Evolutionary conservation across 1,284 basidiomycete species (phyloP).

Genomic region (Cryptococcus hybrid): DNA sequence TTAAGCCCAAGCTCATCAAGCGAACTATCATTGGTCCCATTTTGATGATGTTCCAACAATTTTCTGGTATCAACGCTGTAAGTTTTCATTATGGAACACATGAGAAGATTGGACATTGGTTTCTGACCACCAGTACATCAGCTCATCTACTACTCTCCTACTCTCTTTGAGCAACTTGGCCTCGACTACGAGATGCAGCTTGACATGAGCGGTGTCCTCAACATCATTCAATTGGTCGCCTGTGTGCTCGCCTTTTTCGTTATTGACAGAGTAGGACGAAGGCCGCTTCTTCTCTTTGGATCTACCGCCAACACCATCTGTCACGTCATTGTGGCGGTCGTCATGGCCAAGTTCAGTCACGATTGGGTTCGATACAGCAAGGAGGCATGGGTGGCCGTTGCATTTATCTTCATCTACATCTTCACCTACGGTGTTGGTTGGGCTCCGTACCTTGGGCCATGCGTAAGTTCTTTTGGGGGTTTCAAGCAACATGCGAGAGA

Average conservation of each 20-base stretch:
- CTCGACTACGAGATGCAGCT: conserved; percentile 30
- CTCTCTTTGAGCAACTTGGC: conserved; percentile 40
- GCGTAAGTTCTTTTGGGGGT: too few species aligned
- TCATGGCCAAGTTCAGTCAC: conserved; percentile 24
- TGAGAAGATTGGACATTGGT: neutral
- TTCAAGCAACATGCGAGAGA: too few species aligned
- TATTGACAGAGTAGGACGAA: conserved; percentile 47
- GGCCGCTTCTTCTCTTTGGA: conserved; percentile 33
- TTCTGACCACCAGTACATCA: neutral
- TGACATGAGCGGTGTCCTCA: conserved; percentile 42
- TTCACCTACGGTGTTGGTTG: conserved; percentile 17
- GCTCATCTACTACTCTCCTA: neutral
- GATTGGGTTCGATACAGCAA: conserved; percentile 20
- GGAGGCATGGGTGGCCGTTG: conserved; percentile 28
- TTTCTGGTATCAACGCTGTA: conserved; percentile 27
- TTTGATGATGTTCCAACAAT: conserved; percentile 36
- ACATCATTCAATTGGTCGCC: conserved; percentile 42
- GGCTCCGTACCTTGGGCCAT: conserved; percentile 9
- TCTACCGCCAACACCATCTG: conserved; percentile 12
- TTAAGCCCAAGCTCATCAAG: conserved; percentile 17
- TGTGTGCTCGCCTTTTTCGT: conserved; percentile 37
- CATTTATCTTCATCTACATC: conserved; percentile 26
- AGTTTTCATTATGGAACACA: neutral
- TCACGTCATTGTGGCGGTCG: conserved; percentile 26
- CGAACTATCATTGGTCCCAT: conserved; percentile 22